Base-by-base conservation (phyloP, 768 basidiomycete species). In the Tephrocybe sp. region DNA sequence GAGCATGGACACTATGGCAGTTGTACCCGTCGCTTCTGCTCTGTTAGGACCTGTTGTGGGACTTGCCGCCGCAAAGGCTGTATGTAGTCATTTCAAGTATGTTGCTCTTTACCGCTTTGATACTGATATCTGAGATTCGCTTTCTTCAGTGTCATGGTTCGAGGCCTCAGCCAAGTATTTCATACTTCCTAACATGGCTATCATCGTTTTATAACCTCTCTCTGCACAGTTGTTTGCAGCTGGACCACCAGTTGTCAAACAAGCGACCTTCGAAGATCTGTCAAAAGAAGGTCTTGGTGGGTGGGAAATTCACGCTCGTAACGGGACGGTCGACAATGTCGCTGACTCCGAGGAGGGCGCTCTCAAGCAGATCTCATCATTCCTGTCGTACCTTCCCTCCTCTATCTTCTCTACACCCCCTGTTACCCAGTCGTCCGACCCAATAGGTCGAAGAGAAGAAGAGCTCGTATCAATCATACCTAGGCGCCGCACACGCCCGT, bases 11-110 rank as follows among this genome's bases (percentile, higher is more conserved):
- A 63, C 70, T 6, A 57, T 71, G 55, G 64, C 64, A 15, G 64
- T 69, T 3, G 64, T 73, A 3, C 71, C 71, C 0, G 66, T 73
- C 34, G 66, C 54, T 13, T 71, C 71, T 23, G 70, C 69, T 15
- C 57, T 73, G 11, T 52, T 73, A 12, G 70, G 70, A 16, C 71
- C 71, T 3, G 71, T 73, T 1, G 71, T 71, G 23, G 71, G 71
- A 9, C 60, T 73, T 2, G 71, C 65, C n/a, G 65, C 70, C 38
- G 70, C 71, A 2, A 73, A 73, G 56, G 64, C 70, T 11, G 68
- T 63, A 25, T 47, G 68, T 25, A 60, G 71, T 11, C 70, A 71
- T 57, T 73, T 73, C 55, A 69, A 64, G 69, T 68, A 53, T 15
- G 45, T 42, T 19, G 19, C 11, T 16, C 30, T 16, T 7, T 25